Percentiles rank a stretch among this genome's conserved stretches.
These are phyloP conservation scores for Leucoagaricus sp. DNA, from an alignment of 1,284 basidiomycete genomes.

Conservation along the genomic window DNA sequence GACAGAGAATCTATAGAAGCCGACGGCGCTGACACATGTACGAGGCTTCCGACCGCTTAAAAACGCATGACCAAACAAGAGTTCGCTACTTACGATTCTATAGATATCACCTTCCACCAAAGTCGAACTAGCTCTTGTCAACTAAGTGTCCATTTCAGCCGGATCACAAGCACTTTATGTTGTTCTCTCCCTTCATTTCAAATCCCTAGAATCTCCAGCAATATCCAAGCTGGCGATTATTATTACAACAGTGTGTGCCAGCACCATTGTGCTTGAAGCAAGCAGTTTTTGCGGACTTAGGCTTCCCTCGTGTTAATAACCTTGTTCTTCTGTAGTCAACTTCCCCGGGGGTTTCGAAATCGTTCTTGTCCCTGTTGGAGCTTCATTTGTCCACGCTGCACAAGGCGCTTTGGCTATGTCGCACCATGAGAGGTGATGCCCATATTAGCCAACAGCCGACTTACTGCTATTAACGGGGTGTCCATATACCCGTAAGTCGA, in stretches of 20 bases:
- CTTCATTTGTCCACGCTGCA: background rate
- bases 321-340: background rate
- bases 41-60: constrained; percentile 1
- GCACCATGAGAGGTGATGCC: no score
- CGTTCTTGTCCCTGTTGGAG: background rate
- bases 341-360: background rate
- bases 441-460: no score
- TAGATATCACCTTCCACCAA: no score
- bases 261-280: background rate
- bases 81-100: constrained; percentile 2
- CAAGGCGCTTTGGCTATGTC: no score
- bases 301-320: background rate
- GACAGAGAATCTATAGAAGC: constrained; percentile 5
- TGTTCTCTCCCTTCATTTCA: no score
- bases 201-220: no score
- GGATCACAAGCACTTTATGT: constrained; percentile 5
- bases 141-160: constrained; percentile 9
- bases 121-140: background rate
- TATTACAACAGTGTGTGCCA: background rate
- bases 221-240: no score
- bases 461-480: background rate
- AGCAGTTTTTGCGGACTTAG: no score
- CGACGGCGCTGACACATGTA: constrained; percentile 5
- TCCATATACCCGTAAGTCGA: background rate
- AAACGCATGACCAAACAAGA: background rate